These are phyloP conservation scores for Rhododendron ovatum DNA, from an alignment of 148 eudicot genomes.

Conservation along the genomic window DNA sequence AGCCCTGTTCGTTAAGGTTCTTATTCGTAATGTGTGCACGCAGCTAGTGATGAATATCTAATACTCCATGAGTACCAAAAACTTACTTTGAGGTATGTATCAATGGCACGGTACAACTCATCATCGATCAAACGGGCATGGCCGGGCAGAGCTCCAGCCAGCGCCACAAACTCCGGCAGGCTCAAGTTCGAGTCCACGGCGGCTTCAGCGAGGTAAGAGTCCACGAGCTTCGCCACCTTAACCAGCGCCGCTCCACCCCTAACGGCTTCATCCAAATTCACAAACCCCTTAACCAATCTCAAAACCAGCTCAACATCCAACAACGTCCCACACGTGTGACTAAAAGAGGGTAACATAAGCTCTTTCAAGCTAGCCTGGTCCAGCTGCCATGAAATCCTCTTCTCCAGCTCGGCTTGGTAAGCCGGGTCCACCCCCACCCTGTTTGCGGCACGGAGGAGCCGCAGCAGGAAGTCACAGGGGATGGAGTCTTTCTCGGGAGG, in stretches of 20 bases:
- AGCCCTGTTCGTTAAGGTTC: too few relatives aligned
- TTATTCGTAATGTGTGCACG: too few relatives aligned
- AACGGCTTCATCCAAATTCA: constrained; percentile 42
- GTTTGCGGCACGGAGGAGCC: constrained; percentile 51
- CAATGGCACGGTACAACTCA: constrained; percentile 78
- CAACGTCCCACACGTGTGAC: constrained; percentile 62
- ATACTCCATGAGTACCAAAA: background rate
- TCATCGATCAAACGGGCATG: constrained; percentile 71
- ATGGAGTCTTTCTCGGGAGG: constrained; percentile 63
- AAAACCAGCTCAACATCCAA: constrained; percentile 59
- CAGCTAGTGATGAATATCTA: background rate
- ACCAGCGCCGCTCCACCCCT: constrained; percentile 45
- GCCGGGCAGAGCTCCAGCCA: constrained; percentile 64
- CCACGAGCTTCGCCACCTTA: constrained; percentile 75
- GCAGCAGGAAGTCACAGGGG: constrained; percentile 72
- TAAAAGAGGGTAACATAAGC: constrained; percentile 75
- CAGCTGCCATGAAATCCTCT: constrained; percentile 53
- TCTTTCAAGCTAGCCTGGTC: constrained; percentile 67
- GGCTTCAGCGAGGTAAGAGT: constrained; percentile 67
- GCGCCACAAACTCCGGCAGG: constrained; percentile 49
- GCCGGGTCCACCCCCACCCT: constrained; percentile 44
- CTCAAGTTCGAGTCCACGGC: constrained; percentile 58
- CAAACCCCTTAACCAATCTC: constrained; percentile 52
- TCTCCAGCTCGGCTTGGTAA: constrained; percentile 50
- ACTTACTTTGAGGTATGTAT: constrained; percentile 79